A percentile compares a stretch with the other conserved stretches of the same genome.
phyloP scores from a whole-genome alignment of 192 early-diverging fungal genomes.

The Coemansia erecta region DNA sequence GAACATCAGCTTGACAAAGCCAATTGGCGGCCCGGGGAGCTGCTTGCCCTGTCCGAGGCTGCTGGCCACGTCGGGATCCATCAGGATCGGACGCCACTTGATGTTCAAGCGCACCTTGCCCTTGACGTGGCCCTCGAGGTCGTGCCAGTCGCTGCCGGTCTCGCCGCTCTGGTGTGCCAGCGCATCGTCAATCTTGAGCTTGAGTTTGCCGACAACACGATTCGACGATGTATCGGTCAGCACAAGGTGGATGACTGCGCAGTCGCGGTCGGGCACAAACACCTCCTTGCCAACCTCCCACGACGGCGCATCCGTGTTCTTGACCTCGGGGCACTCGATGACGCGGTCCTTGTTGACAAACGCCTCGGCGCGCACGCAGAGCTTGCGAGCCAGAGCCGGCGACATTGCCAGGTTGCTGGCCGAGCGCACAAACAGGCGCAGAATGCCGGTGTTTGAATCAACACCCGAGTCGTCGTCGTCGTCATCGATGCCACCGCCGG shows the following conservation, averaged over 20 bases:
- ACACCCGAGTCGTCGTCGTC: conserved; percentile 48
- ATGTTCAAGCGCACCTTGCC: conserved; percentile 63
- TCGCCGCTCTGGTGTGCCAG: conserved; percentile 47
- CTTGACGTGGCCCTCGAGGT: conserved; percentile 51
- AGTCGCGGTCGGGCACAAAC: conserved; percentile 69
- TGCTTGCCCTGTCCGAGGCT: conserved; percentile 45
- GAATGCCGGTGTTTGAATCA: conserved; percentile 68
- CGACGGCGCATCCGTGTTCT: conserved; percentile 73
- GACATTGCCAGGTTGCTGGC: conserved; percentile 62
- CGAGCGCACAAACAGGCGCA: conserved; percentile 65
- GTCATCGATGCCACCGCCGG: conserved; percentile 40
- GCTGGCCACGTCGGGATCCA: conserved; percentile 62
- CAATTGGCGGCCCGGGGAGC: conserved; percentile 64
- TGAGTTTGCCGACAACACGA: conserved; percentile 36
- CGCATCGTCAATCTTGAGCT: conserved; percentile 42
- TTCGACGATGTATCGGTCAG: conserved; percentile 55
- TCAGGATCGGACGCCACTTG: conserved; percentile 80
- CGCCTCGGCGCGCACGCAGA: conserved; percentile 58
- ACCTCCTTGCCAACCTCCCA: conserved; percentile 73
- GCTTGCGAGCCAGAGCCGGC: conserved; percentile 46
- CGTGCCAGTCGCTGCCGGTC: conserved; percentile 63
- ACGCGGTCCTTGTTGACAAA: conserved; percentile 54
- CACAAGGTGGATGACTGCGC: conserved; percentile 58
- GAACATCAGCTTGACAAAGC: conserved; percentile 75
- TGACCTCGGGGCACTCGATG: conserved; percentile 63